These are phyloP conservation scores for Fusarium xyrophilum DNA, from an alignment of 2,329 filamentous ascomycete genomes.

Conservation along the genomic window DNA sequence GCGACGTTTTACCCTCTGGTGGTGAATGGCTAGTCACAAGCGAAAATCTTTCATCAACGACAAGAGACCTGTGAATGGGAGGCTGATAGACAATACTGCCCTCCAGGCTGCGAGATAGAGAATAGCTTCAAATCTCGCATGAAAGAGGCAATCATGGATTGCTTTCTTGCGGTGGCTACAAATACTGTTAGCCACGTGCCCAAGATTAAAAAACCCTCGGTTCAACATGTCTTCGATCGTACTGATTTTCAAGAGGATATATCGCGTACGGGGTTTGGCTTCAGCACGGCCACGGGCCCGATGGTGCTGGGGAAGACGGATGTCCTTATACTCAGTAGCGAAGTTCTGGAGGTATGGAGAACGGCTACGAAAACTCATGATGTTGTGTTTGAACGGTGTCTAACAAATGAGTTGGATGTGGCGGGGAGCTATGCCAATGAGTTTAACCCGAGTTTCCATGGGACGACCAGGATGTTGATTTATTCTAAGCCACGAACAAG, in stretches of 20 bases:
- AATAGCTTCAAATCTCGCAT: background rate
- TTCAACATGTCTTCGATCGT: background rate
- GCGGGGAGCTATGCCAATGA: background rate
- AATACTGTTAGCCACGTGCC: background rate
- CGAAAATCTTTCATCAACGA: no score
- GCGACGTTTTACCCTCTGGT: background rate
- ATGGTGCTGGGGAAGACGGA: background rate
- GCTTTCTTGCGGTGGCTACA: background rate
- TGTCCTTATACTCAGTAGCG: background rate
- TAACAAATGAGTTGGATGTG: background rate
- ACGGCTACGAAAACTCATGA: background rate
- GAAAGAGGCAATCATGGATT: background rate
- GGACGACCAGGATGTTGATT: background rate
- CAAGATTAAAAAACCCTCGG: background rate
- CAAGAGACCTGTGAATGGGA: no score
- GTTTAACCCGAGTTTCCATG: background rate
- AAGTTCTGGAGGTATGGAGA: background rate
- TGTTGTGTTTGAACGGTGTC: background rate
- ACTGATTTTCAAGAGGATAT: background rate
- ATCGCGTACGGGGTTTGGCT: background rate
- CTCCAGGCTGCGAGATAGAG: no score
- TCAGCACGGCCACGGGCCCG: background rate
- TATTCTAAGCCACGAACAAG: rapidly evolving
- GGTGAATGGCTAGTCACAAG: background rate
- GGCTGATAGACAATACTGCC: no score